Evolutionary conservation across 73 alveolate species (phyloP), one percentile per base, ranked within the genome.

Genomic region (Paramecium biaurelia): DNA sequence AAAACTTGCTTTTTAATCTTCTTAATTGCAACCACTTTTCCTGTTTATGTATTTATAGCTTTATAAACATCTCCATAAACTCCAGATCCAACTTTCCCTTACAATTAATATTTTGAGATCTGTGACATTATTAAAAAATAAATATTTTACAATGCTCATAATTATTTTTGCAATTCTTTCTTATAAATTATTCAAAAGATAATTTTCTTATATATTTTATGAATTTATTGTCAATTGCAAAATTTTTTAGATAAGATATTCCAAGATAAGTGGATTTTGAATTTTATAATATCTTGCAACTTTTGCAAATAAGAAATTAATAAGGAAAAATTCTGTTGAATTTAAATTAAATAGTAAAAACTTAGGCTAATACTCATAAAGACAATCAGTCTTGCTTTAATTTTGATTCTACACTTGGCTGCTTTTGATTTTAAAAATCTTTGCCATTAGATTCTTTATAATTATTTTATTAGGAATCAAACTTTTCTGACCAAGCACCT

Each of bases 51-150:
- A 92, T 97, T 96, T 14, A 94, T 92, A 5, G 98, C 99, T 93
- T 97, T 97, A 70, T 93, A 97, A 14, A 97, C 99, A 92, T 97
- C 97, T 4, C 99, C 99, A 26, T 95, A 96, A 58, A 99, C 99
- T 18, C 99, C 99, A 92, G 95, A 93, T 59, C 99, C 99, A 35
- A 97, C 94, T 70, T 92, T 67, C 0, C 86, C 95, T 85, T 92
- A 63, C 15, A 89, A 53, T 70, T 70, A 67, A 41, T 74, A 74
- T 37, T 74, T 74, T 28, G 87, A 74, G 41, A 74, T 37, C 24
- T 74, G 45, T 35, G 57, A 37, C 59, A 74, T 37, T 74, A 74
- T 74, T 74, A 74, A 74, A 34, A 21, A 5, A 35, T 28, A 15
- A 37, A 34, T 53, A 53, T 53, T 53, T 53, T 4, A 53, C 0